Percentiles rank a stretch among this genome's conserved stretches.
Evolutionary conservation across 2,329 filamentous ascomycete genomes (phyloP).

Genomic region (Stachybotrys elegans): DNA sequence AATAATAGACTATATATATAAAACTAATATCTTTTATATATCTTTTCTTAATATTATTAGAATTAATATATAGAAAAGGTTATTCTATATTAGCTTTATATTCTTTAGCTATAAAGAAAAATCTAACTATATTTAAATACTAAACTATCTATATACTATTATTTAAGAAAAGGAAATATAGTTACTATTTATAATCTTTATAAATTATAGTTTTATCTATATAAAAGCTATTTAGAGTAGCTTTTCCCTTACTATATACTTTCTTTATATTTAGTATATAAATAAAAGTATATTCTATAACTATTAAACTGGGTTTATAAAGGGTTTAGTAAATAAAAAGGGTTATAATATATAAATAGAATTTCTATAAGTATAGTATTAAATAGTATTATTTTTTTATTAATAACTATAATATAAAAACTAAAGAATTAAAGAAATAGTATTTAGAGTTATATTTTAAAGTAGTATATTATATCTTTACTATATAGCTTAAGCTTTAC

Average conservation of each 20-base stretch:
- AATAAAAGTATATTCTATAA: background rate
- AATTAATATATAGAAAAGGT: background rate
- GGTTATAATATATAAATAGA: background rate
- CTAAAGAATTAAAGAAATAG: background rate
- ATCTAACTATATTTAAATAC: background rate
- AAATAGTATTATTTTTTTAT: background rate
- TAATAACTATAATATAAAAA: background rate
- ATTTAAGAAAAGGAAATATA: background rate
- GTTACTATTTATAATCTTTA: background rate
- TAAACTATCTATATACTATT: background rate
- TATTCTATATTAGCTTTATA: background rate
- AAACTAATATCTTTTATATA: background rate
- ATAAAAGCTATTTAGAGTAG: background rate
- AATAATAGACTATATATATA: background rate
- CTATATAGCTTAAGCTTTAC: background rate
- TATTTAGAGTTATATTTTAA: background rate
- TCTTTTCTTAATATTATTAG: background rate
- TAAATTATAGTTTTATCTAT: background rate
- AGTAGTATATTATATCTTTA: background rate
- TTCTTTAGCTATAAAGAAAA: background rate
- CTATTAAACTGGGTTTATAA: background rate
- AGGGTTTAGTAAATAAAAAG: background rate
- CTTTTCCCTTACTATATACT: background rate
- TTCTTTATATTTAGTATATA: background rate
- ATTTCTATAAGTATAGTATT: background rate